Evolutionary conservation across 2,329 filamentous ascomycete genomes (phyloP).

Genomic region (Alternaria sp.): DNA sequence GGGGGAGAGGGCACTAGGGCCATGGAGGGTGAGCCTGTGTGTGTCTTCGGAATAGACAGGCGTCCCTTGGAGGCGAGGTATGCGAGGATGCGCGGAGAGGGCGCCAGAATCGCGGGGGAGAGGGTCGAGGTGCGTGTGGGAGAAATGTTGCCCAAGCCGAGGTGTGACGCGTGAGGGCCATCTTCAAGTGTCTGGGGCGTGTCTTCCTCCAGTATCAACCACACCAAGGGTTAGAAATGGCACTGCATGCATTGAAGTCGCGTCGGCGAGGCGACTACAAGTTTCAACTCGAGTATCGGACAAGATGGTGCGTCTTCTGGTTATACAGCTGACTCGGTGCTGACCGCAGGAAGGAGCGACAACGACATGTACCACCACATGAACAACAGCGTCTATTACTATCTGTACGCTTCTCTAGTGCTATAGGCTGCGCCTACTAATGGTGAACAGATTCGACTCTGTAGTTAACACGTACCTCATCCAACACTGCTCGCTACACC

Average conservation of each 20-base stretch:
- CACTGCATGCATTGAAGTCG: conserved; percentile 58
- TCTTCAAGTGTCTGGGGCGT: background rate
- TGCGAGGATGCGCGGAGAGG: conserved; percentile 62
- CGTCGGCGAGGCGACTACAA: conserved; percentile 76
- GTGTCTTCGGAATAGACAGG: conserved; percentile 36
- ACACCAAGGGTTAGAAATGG: conserved; percentile 28
- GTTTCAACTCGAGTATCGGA: conserved; percentile 82
- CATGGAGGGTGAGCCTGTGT: conserved; percentile 51
- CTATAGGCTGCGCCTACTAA: conserved; percentile 7
- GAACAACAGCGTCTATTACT: conserved; percentile 89
- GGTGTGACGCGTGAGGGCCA: background rate
- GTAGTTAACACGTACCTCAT: conserved; percentile 91
- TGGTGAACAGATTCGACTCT: conserved; percentile 72
- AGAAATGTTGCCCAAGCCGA: conserved; percentile 16
- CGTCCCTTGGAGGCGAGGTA: conserved; percentile 61
- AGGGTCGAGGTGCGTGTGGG: conserved; percentile 13
- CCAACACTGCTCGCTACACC: conserved; percentile 75
- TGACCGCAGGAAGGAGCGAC: conserved; percentile 67
- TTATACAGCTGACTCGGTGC: conserved; percentile 3
- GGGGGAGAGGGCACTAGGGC: conserved; percentile 51
- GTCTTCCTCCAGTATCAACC: background rate
- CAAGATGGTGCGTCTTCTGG: conserved; percentile 73
- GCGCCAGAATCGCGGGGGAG: conserved; percentile 53
- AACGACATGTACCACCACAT: conserved; percentile 96
- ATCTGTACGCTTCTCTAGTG: conserved; percentile 63